Base-by-base conservation (phyloP, 2,329 filamentous ascomycete genomes). In the Hymenotorrendiella dingleyae region DNA sequence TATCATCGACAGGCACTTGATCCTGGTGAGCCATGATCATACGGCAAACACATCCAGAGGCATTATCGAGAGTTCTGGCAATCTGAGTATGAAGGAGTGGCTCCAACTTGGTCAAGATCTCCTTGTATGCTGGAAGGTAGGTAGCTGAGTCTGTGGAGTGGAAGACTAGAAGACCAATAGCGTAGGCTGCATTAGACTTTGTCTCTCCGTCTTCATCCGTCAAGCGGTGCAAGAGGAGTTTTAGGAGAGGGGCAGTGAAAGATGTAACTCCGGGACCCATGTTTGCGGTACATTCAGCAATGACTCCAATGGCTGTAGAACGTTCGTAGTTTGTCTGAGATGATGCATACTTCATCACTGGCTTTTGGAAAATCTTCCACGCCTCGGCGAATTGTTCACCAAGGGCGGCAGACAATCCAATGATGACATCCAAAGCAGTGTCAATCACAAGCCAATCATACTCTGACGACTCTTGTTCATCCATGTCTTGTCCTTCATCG, bases 381-480 rank as follows among this genome's bases (percentile, higher is more conserved):
- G 96, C 73, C 70, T 95, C 84, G 43, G 76, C 75, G 58, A 96
- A 97, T 54, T 82, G 80, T 17, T 76, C 65, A 28, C 93, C 93
- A 11, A 97, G 80, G 23, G 88, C 88, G 35, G 80, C 79, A 16
- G 90, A 82, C 29, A 97, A 77, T 27, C 86, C 88, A 39, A 88
- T 87, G 38, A 96, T 74, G 35, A 94, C 88, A 53, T 97, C 93
- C 42, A 97, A 78, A 26, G 88, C 90, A 8, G 89, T 95, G 69
- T 98, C 93, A 42, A 97, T 84, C 39, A 95, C 84, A 14, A 96
- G 78, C 93, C 93, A 97, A 71, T 97, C 93, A 59, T 94, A 95
- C 69, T 98, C 93, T 2, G 91, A 94, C 22, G 84, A 62, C 89
- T 91, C 41, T 70, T 71, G 80, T 8, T 59, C 56, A 43, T 85